A percentile compares a stretch with the other conserved stretches of the same genome.
Conservation (phyloP, 768 basidiomycete genomes). For the Clavaria fumosa region DNA sequence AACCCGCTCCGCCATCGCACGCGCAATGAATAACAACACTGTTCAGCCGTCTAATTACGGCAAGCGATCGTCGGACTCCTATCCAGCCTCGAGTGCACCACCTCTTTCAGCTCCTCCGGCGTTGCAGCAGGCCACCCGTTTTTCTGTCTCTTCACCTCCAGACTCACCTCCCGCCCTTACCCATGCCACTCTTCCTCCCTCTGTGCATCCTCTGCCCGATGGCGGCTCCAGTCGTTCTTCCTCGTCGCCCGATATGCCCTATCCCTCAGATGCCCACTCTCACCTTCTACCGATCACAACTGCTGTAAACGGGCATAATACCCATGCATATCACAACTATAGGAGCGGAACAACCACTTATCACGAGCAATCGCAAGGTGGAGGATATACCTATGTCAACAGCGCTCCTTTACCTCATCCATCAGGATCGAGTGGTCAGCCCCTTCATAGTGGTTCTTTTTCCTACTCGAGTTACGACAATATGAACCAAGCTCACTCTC, state of each 20-base stretch:
- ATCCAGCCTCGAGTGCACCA: slow-evolving; percentile 16
- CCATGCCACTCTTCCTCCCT: slow-evolving; percentile 32
- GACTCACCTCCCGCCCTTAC: slow-evolving; percentile 41
- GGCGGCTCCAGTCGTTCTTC: slow-evolving; percentile 28
- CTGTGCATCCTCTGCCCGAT: slow-evolving; percentile 20
- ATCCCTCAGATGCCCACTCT: slow-evolving; percentile 12
- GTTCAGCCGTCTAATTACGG: slow-evolving; percentile 16
- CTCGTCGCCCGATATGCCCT: slow-evolving; percentile 29
- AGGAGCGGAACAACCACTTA: slow-evolving; percentile 28
- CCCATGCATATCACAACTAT: slow-evolving; percentile 20
- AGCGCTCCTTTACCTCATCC: slow-evolving; percentile 20
- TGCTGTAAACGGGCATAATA: slow-evolving; percentile 7
- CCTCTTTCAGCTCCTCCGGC: slow-evolving; percentile 28
- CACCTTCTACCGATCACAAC: slow-evolving; percentile 12
- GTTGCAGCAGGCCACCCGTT: slow-evolving; percentile 28
- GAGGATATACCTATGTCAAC: slow-evolving; percentile 24
- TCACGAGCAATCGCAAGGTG: slow-evolving; percentile 27
- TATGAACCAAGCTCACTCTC: slow-evolving; percentile 13
- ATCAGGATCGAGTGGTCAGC: slow-evolving; percentile 9
- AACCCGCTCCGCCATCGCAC: slow-evolving; percentile 41
- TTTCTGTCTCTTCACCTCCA: slow-evolving; percentile 28
- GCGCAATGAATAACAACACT: slow-evolving; percentile 18
- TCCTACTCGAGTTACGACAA: slow-evolving; percentile 18
- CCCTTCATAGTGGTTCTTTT: slow-evolving; percentile 11
- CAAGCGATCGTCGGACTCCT: slow-evolving; percentile 14